Conservation (phyloP, 2,329 filamentous ascomycete species). For the Domatiomyces catenatus region DNA sequence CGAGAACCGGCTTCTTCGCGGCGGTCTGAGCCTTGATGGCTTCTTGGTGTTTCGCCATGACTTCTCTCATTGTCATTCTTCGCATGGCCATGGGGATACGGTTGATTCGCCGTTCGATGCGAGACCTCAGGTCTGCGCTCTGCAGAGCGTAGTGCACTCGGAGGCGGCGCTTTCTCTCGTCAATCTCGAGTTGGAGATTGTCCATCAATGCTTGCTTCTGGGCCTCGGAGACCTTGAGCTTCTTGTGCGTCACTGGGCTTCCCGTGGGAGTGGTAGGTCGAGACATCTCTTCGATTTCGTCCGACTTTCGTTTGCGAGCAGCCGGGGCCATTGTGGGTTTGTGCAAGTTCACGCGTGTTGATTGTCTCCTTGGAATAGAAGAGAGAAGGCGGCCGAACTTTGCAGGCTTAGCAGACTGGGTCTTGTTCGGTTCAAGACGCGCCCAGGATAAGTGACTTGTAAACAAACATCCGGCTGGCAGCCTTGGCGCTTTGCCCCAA, state of each 20-base stretch:
- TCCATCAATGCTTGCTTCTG: constrained; percentile 82
- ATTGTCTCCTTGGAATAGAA: neutral
- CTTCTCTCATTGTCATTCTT: constrained; percentile 66
- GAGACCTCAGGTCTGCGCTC: constrained; percentile 66
- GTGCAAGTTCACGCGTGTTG: neutral
- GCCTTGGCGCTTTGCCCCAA: neutral
- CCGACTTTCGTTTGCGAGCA: constrained; percentile 27
- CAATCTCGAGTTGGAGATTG: constrained; percentile 78
- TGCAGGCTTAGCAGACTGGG: neutral
- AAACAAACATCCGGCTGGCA: neutral
- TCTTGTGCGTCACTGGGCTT: constrained; percentile 47
- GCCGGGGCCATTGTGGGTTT: constrained; percentile 25
- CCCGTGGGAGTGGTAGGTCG: constrained; percentile 30
- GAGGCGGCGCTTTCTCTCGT: constrained; percentile 71
- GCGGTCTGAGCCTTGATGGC: constrained; percentile 32
- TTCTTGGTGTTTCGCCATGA: constrained; percentile 28
- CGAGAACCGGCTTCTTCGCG: constrained; percentile 8
- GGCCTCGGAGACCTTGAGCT: constrained; percentile 43
- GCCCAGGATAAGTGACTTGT: neutral
- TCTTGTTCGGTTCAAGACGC: neutral
- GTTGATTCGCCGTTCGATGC: constrained; percentile 86
- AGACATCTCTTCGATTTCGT: constrained; percentile 27
- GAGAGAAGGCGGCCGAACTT: neutral
- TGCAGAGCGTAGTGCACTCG: constrained; percentile 80
- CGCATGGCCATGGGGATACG: constrained; percentile 70